These are phyloP conservation scores for Endotrypanum monterogeii DNA, from an alignment of 208 protist species.

Conservation along the genomic window DNA sequence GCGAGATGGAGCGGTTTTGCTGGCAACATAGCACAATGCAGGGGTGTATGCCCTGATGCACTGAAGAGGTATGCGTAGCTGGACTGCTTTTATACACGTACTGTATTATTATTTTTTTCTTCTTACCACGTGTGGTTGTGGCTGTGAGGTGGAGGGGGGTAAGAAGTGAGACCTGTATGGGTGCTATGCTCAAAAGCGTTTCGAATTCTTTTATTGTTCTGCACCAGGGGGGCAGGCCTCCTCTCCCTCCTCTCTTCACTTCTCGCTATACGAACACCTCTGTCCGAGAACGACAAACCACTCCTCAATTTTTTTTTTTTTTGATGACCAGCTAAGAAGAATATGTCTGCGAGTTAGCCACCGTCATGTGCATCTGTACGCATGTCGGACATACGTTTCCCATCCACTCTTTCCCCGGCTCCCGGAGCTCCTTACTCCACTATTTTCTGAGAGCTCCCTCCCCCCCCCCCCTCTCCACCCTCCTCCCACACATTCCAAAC, in stretches of 20 bases:
- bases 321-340: neutral
- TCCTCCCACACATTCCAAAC: neutral
- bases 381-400: neutral
- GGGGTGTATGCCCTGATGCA: too few species aligned
- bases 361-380: neutral
- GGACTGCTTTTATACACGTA: neutral
- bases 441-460: neutral
- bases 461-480: neutral
- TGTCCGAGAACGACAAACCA: too few species aligned
- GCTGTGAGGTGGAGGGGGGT: neutral
- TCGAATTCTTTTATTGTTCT: neutral
- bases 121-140: neutral
- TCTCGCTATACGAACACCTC: neutral
- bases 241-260: neutral
- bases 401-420: neutral
- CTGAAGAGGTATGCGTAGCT: too few species aligned
- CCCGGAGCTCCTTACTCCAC: neutral
- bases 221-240: neutral
- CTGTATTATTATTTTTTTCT: neutral
- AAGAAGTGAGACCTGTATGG: neutral
- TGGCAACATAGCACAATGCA: too few species aligned
- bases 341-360: neutral
- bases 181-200: too few species aligned
- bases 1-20: too few species aligned
- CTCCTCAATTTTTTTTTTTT: neutral